A percentile compares a stretch with the other conserved stretches of the same genome.
Conservation (phyloP, 2,329 filamentous ascomycete genomes). For the Neobulgaria alba region DNA sequence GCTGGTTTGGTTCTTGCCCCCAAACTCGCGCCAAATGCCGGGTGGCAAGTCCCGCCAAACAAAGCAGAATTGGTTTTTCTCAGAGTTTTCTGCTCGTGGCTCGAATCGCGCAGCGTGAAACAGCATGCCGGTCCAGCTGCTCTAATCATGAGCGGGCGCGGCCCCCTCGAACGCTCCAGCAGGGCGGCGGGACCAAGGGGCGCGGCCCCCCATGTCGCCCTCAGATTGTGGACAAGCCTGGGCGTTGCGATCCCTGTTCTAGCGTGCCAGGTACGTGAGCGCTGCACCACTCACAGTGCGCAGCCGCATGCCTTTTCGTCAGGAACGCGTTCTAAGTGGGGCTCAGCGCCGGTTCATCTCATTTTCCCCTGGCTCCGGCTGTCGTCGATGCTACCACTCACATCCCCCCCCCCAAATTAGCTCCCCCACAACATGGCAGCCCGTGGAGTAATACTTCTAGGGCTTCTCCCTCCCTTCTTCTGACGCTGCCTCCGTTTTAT, state of each 20-base stretch:
- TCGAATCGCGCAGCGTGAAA: neutral
- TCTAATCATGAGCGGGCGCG: too few species aligned
- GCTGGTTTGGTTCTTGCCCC: neutral
- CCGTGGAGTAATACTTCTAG: neutral
- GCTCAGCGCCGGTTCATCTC: constrained; percentile 19
- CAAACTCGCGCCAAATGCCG: too few species aligned
- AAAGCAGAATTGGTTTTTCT: neutral
- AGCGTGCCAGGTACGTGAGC: neutral
- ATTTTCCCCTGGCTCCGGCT: constrained; percentile 20
- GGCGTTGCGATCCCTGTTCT: neutral
- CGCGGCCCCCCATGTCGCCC: neutral
- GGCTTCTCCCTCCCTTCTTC: constrained; percentile 1
- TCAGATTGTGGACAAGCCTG: neutral
- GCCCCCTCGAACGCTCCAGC: too few species aligned
- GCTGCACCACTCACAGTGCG: constrained; percentile 10
- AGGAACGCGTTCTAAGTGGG: constrained; percentile 23
- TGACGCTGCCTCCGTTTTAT: constrained; percentile 11
- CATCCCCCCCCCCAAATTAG: constrained; percentile 12
- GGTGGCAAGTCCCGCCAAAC: neutral
- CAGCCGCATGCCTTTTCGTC: constrained; percentile 4
- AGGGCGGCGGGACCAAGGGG: too few species aligned
- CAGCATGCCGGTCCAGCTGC: too few species aligned
- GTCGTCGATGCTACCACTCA: constrained; percentile 5
- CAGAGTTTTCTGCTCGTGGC: neutral
- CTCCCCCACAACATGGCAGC: neutral